phyloP scores from a whole-genome alignment of 768 basidiomycete species.

The Hygrocybe punicea region DNA sequence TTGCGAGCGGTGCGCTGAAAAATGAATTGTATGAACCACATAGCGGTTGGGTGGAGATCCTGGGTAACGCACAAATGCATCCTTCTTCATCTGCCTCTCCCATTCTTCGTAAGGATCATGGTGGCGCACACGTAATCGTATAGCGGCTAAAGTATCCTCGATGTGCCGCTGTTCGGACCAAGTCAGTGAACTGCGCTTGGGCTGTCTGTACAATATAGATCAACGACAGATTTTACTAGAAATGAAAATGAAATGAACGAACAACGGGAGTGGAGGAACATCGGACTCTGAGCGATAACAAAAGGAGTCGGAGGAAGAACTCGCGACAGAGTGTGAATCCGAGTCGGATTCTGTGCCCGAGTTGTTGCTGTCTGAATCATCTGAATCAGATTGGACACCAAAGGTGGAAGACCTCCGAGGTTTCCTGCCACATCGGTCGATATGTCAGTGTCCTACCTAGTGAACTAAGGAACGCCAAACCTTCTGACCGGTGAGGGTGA shows the following conservation, averaged over 20 bases:
- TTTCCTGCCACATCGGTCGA: too few species aligned
- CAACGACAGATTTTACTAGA: too few species aligned
- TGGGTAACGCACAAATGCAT: conserved; percentile 45
- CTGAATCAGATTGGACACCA: neutral
- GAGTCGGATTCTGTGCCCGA: neutral
- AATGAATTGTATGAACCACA: neutral
- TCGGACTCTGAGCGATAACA: neutral
- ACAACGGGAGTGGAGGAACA: neutral
- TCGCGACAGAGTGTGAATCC: neutral
- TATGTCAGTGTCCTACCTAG: too few species aligned
- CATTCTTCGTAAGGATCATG: conserved; percentile 58
- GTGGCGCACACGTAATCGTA: conserved; percentile 50
- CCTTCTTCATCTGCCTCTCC: conserved; percentile 49
- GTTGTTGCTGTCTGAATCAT: neutral
- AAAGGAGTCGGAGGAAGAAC: conserved; percentile 21
- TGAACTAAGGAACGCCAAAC: neutral
- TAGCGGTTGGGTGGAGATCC: neutral
- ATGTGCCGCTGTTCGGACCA: conserved; percentile 42
- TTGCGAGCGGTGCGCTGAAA: conserved; percentile 46
- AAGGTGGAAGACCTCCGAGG: too few species aligned
- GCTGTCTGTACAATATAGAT: neutral
- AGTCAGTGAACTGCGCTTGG: conserved; percentile 28
- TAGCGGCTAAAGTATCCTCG: conserved; percentile 51
- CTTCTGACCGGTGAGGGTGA: conserved; percentile 47
- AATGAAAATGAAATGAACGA: conserved; percentile 6